Conservation (phyloP, 1,284 basidiomycete genomes). For the Microbotryum scabiosae region DNA sequence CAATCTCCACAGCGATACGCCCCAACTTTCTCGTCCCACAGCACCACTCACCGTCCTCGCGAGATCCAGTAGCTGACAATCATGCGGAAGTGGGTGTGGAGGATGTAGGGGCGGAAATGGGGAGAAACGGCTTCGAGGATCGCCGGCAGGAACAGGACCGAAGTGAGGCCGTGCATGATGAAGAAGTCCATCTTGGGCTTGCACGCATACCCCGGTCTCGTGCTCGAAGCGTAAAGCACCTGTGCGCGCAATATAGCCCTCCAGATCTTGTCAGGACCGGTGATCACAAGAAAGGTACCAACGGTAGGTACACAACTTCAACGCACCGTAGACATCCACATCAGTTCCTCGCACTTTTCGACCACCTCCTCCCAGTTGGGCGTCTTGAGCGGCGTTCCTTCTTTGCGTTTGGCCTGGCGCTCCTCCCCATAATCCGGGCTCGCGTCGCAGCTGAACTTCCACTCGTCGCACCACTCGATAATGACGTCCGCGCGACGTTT, state of each 20-base stretch:
- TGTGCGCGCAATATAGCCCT: not conserved
- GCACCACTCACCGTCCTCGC: constrained; percentile 23
- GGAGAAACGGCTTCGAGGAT: constrained; percentile 32
- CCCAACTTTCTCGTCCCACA: not conserved
- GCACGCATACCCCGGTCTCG: constrained; percentile 29
- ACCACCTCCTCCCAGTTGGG: constrained; percentile 32
- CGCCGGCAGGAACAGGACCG: constrained; percentile 31
- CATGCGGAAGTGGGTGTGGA: constrained; percentile 32
- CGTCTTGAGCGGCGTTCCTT: constrained; percentile 2
- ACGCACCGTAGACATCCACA: constrained; percentile 32
- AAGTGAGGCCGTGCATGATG: constrained; percentile 34
- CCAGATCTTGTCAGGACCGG: not conserved
- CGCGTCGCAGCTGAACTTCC: constrained; percentile 29
- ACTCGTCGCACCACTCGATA: constrained; percentile 30
- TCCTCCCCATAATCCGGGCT: constrained; percentile 12
- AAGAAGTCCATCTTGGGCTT: constrained; percentile 33
- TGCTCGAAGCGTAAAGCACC: constrained; percentile 29
- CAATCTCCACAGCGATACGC: not conserved
- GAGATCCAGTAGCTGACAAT: constrained; percentile 33
- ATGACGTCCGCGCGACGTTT: constrained; percentile 9
- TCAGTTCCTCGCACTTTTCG: constrained; percentile 32
- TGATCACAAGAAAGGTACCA: not conserved
- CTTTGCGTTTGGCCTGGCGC: not conserved
- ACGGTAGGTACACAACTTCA: not conserved
- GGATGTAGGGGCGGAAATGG: constrained; percentile 29